Conservation (phyloP, 192 early-diverging fungal species). For the Entomortierella lignicola region DNA sequence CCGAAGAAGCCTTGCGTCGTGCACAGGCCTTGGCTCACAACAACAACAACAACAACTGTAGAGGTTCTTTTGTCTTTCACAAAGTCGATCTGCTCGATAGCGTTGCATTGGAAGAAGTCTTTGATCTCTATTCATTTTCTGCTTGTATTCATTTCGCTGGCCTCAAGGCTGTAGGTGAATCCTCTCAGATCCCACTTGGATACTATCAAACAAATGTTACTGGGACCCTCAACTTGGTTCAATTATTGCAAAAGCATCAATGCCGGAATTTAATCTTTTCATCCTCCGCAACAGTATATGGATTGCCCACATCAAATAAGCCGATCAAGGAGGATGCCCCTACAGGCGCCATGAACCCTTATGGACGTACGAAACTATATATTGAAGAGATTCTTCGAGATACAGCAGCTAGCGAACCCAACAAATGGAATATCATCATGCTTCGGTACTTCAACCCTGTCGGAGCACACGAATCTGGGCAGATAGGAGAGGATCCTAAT, state of each 20-base stretch:
- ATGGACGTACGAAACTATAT: slow-evolving; percentile 90
- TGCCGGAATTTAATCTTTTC: slow-evolving; percentile 93
- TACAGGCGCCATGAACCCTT: slow-evolving; percentile 83
- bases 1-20: slow-evolving; percentile 46
- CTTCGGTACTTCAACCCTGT: slow-evolving; percentile 98
- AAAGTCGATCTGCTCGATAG: slow-evolving; percentile 56
- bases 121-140: slow-evolving; percentile 42
- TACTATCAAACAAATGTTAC: slow-evolving; percentile 95
- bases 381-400: slow-evolving; percentile 84
- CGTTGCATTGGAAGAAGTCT: slow-evolving; percentile 41
- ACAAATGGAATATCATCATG: slow-evolving; percentile 66
- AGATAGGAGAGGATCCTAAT: slow-evolving; percentile 92
- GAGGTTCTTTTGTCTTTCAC: slow-evolving; percentile 52
- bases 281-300: slow-evolving; percentile 93
- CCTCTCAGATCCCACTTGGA: slow-evolving; percentile 75
- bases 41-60: too few species aligned
- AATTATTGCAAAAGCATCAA: slow-evolving; percentile 80
- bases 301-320: slow-evolving; percentile 45
- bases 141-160: slow-evolving; percentile 86
- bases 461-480: slow-evolving; percentile 91
- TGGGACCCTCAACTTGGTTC: slow-evolving; percentile 85
- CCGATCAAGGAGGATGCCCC: slow-evolving; percentile 68
- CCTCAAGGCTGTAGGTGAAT: slow-evolving; percentile 86
- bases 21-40: slow-evolving; percentile 36
- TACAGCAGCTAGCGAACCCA: slow-evolving; percentile 32